These are phyloP conservation scores for Nyctanthes arbortristis DNA, from an alignment of 257 asterid genomes.

Conservation along the genomic window DNA sequence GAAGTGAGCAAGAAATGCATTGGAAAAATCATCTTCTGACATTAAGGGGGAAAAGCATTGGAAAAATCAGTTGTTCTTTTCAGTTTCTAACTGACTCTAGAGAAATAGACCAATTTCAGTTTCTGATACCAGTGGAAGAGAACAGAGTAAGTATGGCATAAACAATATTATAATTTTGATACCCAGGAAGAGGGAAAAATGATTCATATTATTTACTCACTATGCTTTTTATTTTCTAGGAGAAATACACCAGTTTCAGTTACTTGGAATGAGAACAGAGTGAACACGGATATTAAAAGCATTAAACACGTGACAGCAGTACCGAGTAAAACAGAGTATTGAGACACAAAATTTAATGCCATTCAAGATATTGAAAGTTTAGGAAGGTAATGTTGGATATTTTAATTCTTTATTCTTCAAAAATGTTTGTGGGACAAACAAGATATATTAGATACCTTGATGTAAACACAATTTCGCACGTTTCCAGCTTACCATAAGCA, in stretches of 20 bases:
- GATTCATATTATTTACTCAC: background rate
- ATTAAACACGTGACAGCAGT: background rate
- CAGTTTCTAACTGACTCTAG: background rate
- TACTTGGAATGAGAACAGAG: background rate
- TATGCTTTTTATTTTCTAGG: background rate
- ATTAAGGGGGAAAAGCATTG: too few species aligned
- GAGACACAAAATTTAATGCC: too few species aligned
- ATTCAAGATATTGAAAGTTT: background rate
- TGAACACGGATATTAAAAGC: background rate
- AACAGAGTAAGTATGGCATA: background rate
- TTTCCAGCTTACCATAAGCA: background rate
- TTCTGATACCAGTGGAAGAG: conserved; percentile 4
- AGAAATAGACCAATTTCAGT: conserved; percentile 7
- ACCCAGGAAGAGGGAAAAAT: background rate
- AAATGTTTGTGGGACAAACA: background rate
- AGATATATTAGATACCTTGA: background rate
- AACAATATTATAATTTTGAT: background rate
- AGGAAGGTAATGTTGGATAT: background rate
- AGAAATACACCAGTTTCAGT: conserved; percentile 1
- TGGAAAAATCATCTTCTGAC: too few species aligned
- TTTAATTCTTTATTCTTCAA: background rate
- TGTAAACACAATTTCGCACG: background rate
- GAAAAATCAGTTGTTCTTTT: background rate
- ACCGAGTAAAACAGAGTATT: too few species aligned
- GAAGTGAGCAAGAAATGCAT: background rate